A percentile compares a stretch with the other conserved stretches of the same genome.
Evolutionary conservation across 352 stramenopile genomes (phyloP).

Genomic region (Phytophthora macrochlamydospora): DNA sequence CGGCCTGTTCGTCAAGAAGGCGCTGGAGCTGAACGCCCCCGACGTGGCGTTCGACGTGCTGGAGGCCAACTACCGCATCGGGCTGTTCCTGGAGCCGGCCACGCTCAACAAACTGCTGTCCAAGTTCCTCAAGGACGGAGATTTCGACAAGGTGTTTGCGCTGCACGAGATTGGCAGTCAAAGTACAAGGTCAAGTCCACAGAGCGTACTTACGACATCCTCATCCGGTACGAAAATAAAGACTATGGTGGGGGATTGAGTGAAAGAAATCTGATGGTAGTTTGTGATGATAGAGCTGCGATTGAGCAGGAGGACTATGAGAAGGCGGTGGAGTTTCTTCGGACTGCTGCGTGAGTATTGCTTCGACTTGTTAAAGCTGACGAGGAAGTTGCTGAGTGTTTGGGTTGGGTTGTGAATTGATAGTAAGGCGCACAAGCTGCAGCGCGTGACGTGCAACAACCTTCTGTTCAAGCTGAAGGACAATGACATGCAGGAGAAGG

Average conservation of each 20-base stretch:
- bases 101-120: constrained; percentile 85
- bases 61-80: constrained; percentile 83
- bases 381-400: not conserved
- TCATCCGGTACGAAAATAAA: constrained; percentile 56
- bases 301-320: constrained; percentile 79
- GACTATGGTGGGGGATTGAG: not conserved
- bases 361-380: not conserved
- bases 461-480: constrained; percentile 88
- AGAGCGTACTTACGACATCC: constrained; percentile 85
- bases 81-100: constrained; percentile 77
- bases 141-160: constrained; percentile 81
- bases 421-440: constrained; percentile 73
- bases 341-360: constrained; percentile 73
- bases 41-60: constrained; percentile 82
- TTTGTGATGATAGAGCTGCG: constrained; percentile 42
- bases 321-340: constrained; percentile 71
- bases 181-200: constrained; percentile 86
- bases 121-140: constrained; percentile 83
- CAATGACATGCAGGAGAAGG: constrained; percentile 74
- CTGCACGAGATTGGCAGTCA: constrained; percentile 76
- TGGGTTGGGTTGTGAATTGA: constrained; percentile 5
- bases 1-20: constrained; percentile 84
- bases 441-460: constrained; percentile 89
- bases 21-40: constrained; percentile 73
- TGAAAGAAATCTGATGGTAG: not conserved